These are phyloP conservation scores for Chaetoceros muelleri DNA, from an alignment of 108 stramenopile species.

Conservation along the genomic window DNA sequence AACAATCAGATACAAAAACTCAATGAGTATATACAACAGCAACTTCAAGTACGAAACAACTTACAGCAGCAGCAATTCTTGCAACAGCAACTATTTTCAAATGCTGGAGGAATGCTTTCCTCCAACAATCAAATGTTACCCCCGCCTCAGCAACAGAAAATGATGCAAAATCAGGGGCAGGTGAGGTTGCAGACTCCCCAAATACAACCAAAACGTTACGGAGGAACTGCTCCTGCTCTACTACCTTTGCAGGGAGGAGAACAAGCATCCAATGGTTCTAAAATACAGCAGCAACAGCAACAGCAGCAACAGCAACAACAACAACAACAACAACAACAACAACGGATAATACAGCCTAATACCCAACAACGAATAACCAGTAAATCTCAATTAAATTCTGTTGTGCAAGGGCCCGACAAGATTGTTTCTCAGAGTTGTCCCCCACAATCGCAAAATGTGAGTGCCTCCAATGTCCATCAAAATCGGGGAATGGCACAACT, in stretches of 20 bases:
- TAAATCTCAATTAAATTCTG: not conserved
- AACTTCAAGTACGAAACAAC: not conserved
- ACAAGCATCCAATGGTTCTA: slow-evolving; percentile 24
- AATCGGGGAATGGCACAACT: slow-evolving; percentile 1
- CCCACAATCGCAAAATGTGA: not conserved
- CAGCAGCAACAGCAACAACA: slow-evolving; percentile 10
- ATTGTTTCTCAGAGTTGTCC: too few relatives aligned
- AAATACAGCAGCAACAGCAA: slow-evolving; percentile 10
- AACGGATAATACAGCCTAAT: slow-evolving; percentile 1
- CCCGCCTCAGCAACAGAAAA: not conserved
- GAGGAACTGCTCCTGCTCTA: slow-evolving; percentile 27
- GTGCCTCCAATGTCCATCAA: not conserved
- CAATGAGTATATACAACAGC: slow-evolving; percentile 10
- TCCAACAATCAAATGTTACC: slow-evolving; percentile 8
- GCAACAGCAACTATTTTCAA: not conserved
- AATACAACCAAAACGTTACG: slow-evolving; percentile 8
- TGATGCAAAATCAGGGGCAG: not conserved
- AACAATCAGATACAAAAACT: slow-evolving; percentile 8
- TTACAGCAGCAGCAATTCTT: not conserved
- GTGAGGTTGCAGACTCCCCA: slow-evolving; percentile 10
- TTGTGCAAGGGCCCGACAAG: not conserved
- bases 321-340: slow-evolving; percentile 19
- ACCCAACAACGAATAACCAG: not conserved
- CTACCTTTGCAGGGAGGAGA: slow-evolving; percentile 26
- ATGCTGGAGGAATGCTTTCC: slow-evolving; percentile 10